phyloP scores from a whole-genome alignment of 2,329 filamentous ascomycete genomes.

The Penicillium occitanis region DNA sequence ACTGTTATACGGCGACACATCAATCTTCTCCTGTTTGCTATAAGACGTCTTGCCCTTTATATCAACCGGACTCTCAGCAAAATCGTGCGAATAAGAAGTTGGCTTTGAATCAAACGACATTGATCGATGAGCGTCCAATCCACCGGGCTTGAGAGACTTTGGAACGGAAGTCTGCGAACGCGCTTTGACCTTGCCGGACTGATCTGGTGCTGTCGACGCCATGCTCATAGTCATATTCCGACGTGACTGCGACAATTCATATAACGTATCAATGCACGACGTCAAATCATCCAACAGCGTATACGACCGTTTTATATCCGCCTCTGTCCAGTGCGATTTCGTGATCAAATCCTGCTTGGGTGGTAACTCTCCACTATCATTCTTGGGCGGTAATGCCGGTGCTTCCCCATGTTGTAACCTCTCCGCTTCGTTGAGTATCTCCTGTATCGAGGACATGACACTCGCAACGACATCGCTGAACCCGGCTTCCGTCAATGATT shows the following conservation, averaged over 20 bases:
- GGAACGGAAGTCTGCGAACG: slow-evolving; percentile 27
- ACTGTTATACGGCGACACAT: slow-evolving; percentile 11
- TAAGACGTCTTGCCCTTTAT: slow-evolving; percentile 23
- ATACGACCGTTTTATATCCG: slow-evolving; percentile 56
- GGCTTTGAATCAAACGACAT: slow-evolving; percentile 31
- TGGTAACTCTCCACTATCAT: slow-evolving; percentile 32
- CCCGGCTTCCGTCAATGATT: slow-evolving; percentile 61
- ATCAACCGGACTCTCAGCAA: slow-evolving; percentile 40
- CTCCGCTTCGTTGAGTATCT: slow-evolving; percentile 62
- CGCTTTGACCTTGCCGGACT: slow-evolving; percentile 28
- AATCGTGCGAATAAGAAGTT: slow-evolving; percentile 28
- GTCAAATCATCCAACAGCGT: slow-evolving; percentile 61
- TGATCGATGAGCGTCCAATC: slow-evolving; percentile 27
- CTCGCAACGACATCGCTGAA: slow-evolving; percentile 64
- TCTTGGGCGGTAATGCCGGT: slow-evolving; percentile 39
- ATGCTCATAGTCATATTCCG: slow-evolving; percentile 47
- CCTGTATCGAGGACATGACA: slow-evolving; percentile 64
- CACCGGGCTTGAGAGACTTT: slow-evolving; percentile 32
- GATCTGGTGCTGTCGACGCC: slow-evolving; percentile 30
- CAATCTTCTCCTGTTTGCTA: slow-evolving; percentile 16
- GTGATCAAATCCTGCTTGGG: slow-evolving; percentile 22
- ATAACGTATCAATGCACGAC: slow-evolving; percentile 63
- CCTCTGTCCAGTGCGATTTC: slow-evolving; percentile 48
- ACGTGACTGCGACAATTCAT: slow-evolving; percentile 60
- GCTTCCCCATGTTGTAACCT: slow-evolving; percentile 52